Percentiles rank a stretch among this genome's conserved stretches.
phyloP scores from a whole-genome alignment of 202 grass and related monocot species.

The Elaeis oleifera region DNA sequence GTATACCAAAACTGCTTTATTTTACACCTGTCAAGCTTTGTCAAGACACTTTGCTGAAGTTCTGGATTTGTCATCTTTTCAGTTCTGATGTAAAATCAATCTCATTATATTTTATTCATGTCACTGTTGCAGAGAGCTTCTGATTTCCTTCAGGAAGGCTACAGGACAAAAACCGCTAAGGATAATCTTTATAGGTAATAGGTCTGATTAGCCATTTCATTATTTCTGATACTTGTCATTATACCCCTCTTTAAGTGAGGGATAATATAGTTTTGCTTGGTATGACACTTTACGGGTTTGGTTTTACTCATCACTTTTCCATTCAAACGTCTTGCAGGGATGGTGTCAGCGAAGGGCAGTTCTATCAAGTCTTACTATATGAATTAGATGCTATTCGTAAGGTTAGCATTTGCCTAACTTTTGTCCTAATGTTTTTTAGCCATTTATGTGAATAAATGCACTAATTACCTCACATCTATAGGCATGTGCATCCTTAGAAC shows the following conservation, averaged over 20 bases:
- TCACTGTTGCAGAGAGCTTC: slow-evolving; percentile 3
- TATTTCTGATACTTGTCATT: no score
- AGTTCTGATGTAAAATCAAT: no score
- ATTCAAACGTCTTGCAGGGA: slow-evolving; percentile 13
- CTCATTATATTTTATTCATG: not conserved
- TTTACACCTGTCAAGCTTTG: no score
- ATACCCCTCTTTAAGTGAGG: no score
- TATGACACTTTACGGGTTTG: no score
- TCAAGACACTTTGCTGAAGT: no score
- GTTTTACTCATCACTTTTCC: slow-evolving; percentile 19
- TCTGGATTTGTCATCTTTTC: no score
- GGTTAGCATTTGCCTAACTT: not conserved
- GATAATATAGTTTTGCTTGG: no score
- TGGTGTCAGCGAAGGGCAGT: slow-evolving; percentile 27
- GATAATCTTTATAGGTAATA: slow-evolving; percentile 19
- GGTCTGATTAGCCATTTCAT: no score
- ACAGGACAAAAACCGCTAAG: slow-evolving; percentile 18
- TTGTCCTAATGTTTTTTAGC: not conserved
- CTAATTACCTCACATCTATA: not conserved
- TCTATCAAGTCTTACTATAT: slow-evolving; percentile 27
- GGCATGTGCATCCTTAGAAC: slow-evolving; percentile 76
- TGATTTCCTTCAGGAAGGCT: slow-evolving; percentile 21
- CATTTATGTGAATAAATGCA: not conserved
- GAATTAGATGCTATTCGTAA: slow-evolving; percentile 30
- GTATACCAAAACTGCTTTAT: no score